Evolutionary conservation across 768 basidiomycete genomes (phyloP).

Genomic region (Ramaria sp.): DNA sequence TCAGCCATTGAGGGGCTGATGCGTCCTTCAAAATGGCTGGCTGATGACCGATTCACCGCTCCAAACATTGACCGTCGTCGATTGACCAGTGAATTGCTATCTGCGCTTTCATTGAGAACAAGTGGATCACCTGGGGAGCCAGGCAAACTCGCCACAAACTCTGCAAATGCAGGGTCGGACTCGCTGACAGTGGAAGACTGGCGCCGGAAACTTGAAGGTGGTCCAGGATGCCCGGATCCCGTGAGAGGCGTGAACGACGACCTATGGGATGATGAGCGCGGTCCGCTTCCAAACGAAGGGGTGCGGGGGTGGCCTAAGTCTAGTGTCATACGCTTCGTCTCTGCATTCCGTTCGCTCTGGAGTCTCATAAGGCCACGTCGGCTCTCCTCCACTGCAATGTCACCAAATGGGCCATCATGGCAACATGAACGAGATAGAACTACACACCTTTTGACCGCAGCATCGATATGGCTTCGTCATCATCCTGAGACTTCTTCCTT

Average conservation of each 20-base stretch:
- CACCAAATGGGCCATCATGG: conserved; percentile 7
- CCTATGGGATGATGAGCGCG: conserved; percentile 44
- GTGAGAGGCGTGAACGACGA: conserved; percentile 68
- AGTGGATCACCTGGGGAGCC: neutral
- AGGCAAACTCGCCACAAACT: conserved; percentile 3
- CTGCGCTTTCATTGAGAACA: neutral
- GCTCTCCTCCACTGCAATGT: conserved; percentile 16
- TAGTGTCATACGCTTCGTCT: conserved; percentile 28
- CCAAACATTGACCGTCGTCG: conserved; percentile 1
- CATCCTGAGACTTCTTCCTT: conserved; percentile 37
- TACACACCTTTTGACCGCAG: conserved; percentile 68
- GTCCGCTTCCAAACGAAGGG: conserved; percentile 29
- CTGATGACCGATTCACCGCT: neutral
- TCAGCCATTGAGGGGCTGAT: conserved; percentile 26
- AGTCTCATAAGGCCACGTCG: conserved; percentile 83
- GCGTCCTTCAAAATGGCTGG: conserved; percentile 1
- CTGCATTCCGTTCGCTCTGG: conserved; percentile 55
- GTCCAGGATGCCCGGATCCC: conserved; percentile 27
- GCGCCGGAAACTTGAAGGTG: conserved; percentile 28
- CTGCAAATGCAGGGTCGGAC: conserved; percentile 6
- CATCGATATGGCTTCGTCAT: conserved; percentile 67
- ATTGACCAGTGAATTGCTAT: neutral
- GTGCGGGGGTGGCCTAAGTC: conserved; percentile 45
- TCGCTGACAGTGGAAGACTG: conserved; percentile 39
- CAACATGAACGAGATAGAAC: conserved; percentile 3